These are phyloP conservation scores for Aspergillus nidulans DNA, from an alignment of 495 filamentous ascomycete species.

Conservation along the genomic window DNA sequence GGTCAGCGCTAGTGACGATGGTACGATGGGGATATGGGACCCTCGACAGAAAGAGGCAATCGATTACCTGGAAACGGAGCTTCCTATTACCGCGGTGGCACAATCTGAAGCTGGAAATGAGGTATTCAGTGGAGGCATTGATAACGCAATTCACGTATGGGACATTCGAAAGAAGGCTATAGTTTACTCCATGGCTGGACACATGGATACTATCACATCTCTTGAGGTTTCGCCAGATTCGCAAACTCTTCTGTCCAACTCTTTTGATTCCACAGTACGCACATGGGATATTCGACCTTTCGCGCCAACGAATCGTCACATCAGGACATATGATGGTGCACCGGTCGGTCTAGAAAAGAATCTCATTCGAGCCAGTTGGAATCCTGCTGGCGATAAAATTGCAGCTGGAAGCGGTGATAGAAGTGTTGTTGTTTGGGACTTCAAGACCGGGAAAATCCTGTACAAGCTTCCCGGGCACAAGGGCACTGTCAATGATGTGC, in stretches of 20 bases:
- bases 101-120: conserved; percentile 92
- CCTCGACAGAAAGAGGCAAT: conserved; percentile 84
- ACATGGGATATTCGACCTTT: conserved; percentile 98
- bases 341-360: conserved; percentile 88
- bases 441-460: conserved; percentile 72
- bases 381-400: conserved; percentile 77
- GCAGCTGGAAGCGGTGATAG: conserved; percentile 87
- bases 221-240: conserved; percentile 87
- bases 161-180: conserved; percentile 88
- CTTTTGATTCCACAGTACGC: conserved; percentile 86
- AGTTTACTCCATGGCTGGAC: conserved; percentile 81
- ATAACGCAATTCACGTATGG: conserved; percentile 97
- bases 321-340: conserved; percentile 85
- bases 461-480: conserved; percentile 96
- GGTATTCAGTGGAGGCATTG: conserved; percentile 90
- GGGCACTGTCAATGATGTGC: conserved; percentile 91
- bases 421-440: conserved; percentile 87
- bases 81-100: conserved; percentile 88
- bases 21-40: conserved; percentile 94
- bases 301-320: conserved; percentile 76
- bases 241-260: conserved; percentile 84
- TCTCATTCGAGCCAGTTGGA: conserved; percentile 86
- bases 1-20: conserved; percentile 87
- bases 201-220: conserved; percentile 88
- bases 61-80: conserved; percentile 85